Base-by-base conservation (phyloP, 164 flowering plant species). In the Berberis vulgaris region DNA sequence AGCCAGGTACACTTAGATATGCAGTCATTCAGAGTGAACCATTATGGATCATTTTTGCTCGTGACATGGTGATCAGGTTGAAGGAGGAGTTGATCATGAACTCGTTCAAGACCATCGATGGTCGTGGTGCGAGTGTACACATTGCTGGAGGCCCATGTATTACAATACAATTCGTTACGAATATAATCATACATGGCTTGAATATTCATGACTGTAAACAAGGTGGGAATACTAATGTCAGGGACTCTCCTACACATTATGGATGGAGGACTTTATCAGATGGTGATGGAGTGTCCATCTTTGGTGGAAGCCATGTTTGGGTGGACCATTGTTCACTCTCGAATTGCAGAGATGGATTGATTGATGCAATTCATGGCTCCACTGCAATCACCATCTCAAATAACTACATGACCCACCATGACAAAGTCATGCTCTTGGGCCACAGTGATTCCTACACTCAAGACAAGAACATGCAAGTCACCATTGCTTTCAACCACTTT, bases 111-210 rank as follows among this genome's bases (percentile, higher is more conserved):
- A 89, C 96, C 13, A 75, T 87, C 7, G 96, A 89, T 60, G 96
- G 93, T 1, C 60, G 96, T 0, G 96, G 96, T 0, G 93, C 84
- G 0, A 84, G 84, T 46, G 96, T 89, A 0, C 93, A 89, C 76
- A 87, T 89, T 53, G 87, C 96, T 0, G 88, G 88, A n/a, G 91
- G 93, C 1, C 86, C 89, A 1, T 89, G 96, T 76, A 86, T 89
- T 10, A 89, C 96, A 2, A 68, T 86, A 42, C 96, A 89, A 56
- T 86, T 45, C 55, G 96, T 89, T 66, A 84, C 86, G 4, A 85
- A 89, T 70, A 83, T 89, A 6, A 89, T 89, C 41, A 81, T 89
- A 7, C 96, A 89, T 68, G 96, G 93, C 0, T 69, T 89, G 0
- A 58, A 85, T 66, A 82, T 89, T 12, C 96, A 89, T 66, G 96